A percentile compares a stretch with the other conserved stretches of the same genome.
phyloP scores from a whole-genome alignment of 495 filamentous ascomycete species.

The Penicillium egyptiacum region DNA sequence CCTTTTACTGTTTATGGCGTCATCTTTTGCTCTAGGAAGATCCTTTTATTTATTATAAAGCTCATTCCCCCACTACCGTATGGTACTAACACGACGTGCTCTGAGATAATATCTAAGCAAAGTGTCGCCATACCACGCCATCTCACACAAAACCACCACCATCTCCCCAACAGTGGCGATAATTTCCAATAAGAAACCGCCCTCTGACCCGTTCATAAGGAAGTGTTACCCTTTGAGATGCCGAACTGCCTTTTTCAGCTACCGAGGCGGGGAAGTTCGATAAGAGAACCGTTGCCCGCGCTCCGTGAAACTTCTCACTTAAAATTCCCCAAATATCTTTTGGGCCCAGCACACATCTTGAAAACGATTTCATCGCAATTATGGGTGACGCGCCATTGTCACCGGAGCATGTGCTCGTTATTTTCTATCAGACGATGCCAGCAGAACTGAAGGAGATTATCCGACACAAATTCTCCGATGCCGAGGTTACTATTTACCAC shows the following conservation, averaged over 20 bases:
- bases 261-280: slow-evolving; percentile 6
- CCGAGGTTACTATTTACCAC: slow-evolving; percentile 44
- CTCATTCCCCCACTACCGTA: background rate
- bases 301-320: background rate
- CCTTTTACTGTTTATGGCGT: background rate
- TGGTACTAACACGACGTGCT: background rate
- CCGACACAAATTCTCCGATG: slow-evolving; percentile 49
- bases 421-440: slow-evolving; percentile 43
- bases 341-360: background rate
- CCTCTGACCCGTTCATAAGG: background rate
- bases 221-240: background rate
- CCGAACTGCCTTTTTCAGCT: background rate
- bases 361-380: background rate
- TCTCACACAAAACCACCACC: background rate
- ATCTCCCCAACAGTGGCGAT: background rate
- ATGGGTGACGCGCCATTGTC: slow-evolving; percentile 40
- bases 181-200: background rate
- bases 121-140: slow-evolving; percentile 13
- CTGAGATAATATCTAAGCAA: slow-evolving; percentile 1
- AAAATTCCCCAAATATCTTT: background rate
- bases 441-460: slow-evolving; percentile 42
- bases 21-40: background rate
- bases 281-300: slow-evolving; percentile 2
- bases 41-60: background rate
- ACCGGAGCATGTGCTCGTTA: slow-evolving; percentile 42